A percentile compares a stretch with the other conserved stretches of the same genome.
These are phyloP conservation scores for Sporodiniella umbellata DNA, from an alignment of 371 early-diverging fungal species.

Conservation along the genomic window DNA sequence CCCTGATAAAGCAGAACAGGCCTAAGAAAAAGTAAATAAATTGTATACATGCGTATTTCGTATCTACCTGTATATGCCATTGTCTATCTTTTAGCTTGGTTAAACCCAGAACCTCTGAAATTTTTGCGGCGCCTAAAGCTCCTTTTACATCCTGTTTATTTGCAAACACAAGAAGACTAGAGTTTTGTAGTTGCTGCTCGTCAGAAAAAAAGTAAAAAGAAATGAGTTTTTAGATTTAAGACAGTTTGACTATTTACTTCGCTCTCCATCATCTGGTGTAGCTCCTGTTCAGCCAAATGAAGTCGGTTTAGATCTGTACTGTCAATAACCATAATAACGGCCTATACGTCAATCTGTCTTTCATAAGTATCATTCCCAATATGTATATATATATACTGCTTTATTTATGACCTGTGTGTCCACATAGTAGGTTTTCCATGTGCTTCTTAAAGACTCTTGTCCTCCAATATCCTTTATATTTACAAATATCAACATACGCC, in stretches of 20 bases:
- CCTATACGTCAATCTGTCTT: too few species aligned
- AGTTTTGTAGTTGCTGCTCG: slow-evolving; percentile 54
- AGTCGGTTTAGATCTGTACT: slow-evolving; percentile 67
- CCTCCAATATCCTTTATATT: slow-evolving; percentile 72
- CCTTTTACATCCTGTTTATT: slow-evolving; percentile 75
- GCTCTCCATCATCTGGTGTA: slow-evolving; percentile 73
- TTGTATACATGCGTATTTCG: background rate
- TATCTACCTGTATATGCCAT: slow-evolving; percentile 71
- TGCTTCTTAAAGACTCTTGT: slow-evolving; percentile 65
- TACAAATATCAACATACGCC: background rate
- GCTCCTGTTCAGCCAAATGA: slow-evolving; percentile 60
- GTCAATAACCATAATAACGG: slow-evolving; percentile 78
- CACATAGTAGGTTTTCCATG: slow-evolving; percentile 74
- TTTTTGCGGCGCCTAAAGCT: slow-evolving; percentile 62
- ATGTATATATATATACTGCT: background rate
- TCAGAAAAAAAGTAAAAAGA: background rate
- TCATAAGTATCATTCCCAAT: background rate
- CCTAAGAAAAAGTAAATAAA: slow-evolving; percentile 21
- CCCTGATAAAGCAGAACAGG: slow-evolving; percentile 72
- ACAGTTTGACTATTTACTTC: slow-evolving; percentile 56
- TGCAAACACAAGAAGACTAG: slow-evolving; percentile 66
- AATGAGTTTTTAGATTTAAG: background rate
- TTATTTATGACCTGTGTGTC: slow-evolving; percentile 49
- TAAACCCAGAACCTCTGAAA: slow-evolving; percentile 65
- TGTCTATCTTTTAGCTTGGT: slow-evolving; percentile 65